Evolutionary conservation across 2,329 filamentous ascomycete genomes (phyloP).

Genomic region (Neoascochyta sp.): DNA sequence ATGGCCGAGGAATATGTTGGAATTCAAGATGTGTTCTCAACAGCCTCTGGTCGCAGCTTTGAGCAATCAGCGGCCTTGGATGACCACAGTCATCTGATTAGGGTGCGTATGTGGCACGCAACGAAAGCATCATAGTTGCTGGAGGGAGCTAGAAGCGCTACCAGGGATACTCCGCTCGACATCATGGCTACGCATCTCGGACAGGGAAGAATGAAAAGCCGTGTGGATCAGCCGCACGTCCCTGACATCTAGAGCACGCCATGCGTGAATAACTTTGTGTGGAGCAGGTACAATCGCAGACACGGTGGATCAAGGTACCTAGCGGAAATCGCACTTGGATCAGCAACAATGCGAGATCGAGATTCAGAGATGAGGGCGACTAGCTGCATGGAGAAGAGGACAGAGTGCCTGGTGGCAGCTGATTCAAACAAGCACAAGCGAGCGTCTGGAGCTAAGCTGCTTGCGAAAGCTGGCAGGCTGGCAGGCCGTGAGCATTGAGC

Average conservation of each 20-base stretch:
- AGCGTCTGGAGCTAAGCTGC: constrained; percentile 7
- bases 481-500: constrained; percentile 1
- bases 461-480: constrained; percentile 3
- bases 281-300: constrained; percentile 9
- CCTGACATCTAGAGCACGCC: no score
- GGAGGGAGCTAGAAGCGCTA: not conserved
- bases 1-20: no score
- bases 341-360: constrained; percentile 4
- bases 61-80: not conserved
- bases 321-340: constrained; percentile 1
- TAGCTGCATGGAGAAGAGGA: constrained; percentile 6
- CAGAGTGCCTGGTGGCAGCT: constrained; percentile 5
- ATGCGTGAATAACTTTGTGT: constrained; percentile 6
- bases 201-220: no score
- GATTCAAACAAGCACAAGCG: constrained; percentile 7
- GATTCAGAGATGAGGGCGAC: constrained; percentile 6
- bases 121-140: constrained; percentile 2
- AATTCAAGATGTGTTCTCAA: not conserved
- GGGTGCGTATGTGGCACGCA: not conserved
- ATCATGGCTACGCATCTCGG: no score
- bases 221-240: no score
- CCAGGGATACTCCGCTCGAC: constrained; percentile 4
- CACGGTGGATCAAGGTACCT: constrained; percentile 4
- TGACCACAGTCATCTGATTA: not conserved
- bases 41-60: constrained; percentile 1